phyloP scores from a whole-genome alignment of 169 alveolate genomes.

The Plasmodium gaboni region DNA sequence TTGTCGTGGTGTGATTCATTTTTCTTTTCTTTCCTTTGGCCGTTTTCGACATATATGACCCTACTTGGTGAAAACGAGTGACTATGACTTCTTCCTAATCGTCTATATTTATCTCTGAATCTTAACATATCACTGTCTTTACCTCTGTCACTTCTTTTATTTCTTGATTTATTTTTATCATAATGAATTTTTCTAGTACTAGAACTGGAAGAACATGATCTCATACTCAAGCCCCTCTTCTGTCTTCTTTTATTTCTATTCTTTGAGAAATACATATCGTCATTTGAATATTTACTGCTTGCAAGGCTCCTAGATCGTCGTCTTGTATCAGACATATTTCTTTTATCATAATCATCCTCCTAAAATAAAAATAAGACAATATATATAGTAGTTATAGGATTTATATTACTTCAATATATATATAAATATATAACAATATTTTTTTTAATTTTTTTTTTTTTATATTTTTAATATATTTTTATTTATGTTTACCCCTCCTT shows the following conservation, averaged over 20 bases:
- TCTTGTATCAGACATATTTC: constrained; percentile 14
- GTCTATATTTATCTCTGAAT: constrained; percentile 8
- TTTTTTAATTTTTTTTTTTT: neutral
- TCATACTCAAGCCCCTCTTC: constrained; percentile 28
- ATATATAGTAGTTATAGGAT: neutral
- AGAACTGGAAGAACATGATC: constrained; percentile 36
- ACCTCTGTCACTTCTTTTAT: constrained; percentile 15
- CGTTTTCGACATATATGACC: constrained; percentile 42
- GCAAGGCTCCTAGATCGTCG: constrained; percentile 28
- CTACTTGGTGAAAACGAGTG: constrained; percentile 43
- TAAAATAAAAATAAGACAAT: constrained; percentile 5
- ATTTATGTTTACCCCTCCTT: constrained; percentile 16
- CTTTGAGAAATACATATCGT: constrained; percentile 8
- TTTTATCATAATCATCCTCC: constrained; percentile 30
- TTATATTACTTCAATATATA: no score
- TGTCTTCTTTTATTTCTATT: constrained; percentile 26
- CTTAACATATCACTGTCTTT: constrained; percentile 4
- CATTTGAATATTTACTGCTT: constrained; percentile 25
- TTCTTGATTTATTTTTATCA: constrained; percentile 22
- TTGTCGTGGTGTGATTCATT: constrained; percentile 3
- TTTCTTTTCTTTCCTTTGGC: constrained; percentile 13
- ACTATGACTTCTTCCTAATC: constrained; percentile 24
- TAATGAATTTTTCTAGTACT: constrained; percentile 33
- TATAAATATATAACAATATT: neutral
- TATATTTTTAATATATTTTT: neutral